Percentiles rank a stretch among this genome's conserved stretches.
phyloP scores from a whole-genome alignment of 2,329 filamentous ascomycete species.

The Setomelanomma holmii region DNA sequence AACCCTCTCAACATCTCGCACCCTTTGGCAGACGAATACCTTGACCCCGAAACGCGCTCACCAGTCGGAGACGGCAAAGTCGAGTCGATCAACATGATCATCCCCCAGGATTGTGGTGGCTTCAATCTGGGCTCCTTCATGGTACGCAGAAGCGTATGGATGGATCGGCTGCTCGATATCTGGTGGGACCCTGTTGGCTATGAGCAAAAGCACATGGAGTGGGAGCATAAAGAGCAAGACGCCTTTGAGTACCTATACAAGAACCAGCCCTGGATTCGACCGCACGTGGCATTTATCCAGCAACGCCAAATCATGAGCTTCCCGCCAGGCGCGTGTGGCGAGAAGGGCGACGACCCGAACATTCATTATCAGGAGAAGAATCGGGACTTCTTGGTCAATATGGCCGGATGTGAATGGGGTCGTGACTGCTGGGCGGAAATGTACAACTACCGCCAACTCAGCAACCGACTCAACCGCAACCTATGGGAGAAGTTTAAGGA shows the following conservation, averaged over 20 bases:
- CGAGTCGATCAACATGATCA: constrained; percentile 82
- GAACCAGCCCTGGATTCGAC: constrained; percentile 90
- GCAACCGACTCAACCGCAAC: constrained; percentile 85
- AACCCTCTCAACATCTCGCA: constrained; percentile 95
- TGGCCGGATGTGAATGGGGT: constrained; percentile 97
- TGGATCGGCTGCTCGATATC: constrained; percentile 87
- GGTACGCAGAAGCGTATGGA: constrained; percentile 83
- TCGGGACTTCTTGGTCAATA: constrained; percentile 94
- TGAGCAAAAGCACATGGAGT: constrained; percentile 98
- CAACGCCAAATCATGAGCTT: constrained; percentile 96
- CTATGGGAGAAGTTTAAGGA: constrained; percentile 74
- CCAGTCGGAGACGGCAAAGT: constrained; percentile 76
- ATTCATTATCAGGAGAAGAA: constrained; percentile 88
- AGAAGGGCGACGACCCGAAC: constrained; percentile 73
- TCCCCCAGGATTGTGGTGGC: constrained; percentile 92
- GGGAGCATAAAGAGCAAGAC: constrained; percentile 99
- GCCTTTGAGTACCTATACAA: constrained; percentile 90
- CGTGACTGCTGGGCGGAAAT: constrained; percentile 98
- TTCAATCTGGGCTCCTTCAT: constrained; percentile 99
- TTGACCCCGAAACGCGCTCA: constrained; percentile 77
- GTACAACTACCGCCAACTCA: constrained; percentile 91
- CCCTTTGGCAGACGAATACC: constrained; percentile 74
- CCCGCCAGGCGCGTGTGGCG: constrained; percentile 85
- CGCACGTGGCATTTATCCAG: constrained; percentile 85
- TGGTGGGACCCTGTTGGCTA: constrained; percentile 99